phyloP scores from a whole-genome alignment of 768 basidiomycete species.

The Mycena venus region DNA sequence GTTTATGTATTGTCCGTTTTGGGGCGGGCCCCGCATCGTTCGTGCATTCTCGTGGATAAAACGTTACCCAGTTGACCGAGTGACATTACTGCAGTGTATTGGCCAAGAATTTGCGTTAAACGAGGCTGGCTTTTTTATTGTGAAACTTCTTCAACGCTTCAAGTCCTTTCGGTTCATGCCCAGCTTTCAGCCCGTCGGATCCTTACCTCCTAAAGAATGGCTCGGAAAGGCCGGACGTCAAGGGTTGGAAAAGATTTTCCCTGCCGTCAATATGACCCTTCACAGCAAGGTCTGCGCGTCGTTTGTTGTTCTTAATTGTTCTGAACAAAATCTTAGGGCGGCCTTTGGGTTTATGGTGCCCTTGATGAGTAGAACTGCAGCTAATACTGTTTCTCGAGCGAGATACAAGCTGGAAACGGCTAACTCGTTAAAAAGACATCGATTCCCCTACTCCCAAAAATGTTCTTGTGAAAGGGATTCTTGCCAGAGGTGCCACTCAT shows the following conservation, averaged over 20 bases:
- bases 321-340: background rate
- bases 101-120: conserved; percentile 20
- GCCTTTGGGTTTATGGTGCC: conserved; percentile 15
- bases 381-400: too few species aligned
- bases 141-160: conserved; percentile 11
- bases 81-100: background rate
- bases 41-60: background rate
- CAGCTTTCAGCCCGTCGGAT: conserved; percentile 13
- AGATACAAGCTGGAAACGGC: too few species aligned
- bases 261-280: conserved; percentile 13
- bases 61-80: background rate
- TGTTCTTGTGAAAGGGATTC: too few species aligned
- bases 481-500: too few species aligned
- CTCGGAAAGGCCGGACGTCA: conserved; percentile 9
- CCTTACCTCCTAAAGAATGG: conserved; percentile 10
- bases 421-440: too few species aligned
- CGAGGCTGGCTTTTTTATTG: conserved; percentile 16
- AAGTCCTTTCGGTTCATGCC: conserved; percentile 9
- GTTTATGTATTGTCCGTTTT: conserved; percentile 21
- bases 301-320: background rate
- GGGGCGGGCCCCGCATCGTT: conserved; percentile 11
- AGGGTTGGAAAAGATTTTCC: conserved; percentile 14
- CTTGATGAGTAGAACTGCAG: background rate
- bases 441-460: too few species aligned
- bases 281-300: conserved; percentile 9